phyloP scores from a whole-genome alignment of 257 asterid species.

The Rehmannia glutinosa region DNA sequence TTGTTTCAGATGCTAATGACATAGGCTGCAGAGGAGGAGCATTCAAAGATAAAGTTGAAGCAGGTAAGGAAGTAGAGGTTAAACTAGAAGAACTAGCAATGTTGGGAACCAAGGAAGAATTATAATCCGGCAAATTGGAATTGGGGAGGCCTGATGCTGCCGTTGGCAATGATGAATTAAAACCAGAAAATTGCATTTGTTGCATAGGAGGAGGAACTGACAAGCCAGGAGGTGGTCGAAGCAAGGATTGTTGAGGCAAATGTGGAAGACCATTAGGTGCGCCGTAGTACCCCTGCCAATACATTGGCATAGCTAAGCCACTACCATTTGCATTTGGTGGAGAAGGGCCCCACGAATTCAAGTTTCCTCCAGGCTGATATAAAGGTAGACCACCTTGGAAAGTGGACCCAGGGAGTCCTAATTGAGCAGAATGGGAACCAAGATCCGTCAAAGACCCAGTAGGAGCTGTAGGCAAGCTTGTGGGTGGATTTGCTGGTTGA shows the following conservation, averaged over 20 bases:
- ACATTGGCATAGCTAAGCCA: constrained; percentile 87
- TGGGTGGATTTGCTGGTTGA: constrained; percentile 52
- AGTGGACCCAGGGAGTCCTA: constrained; percentile 58
- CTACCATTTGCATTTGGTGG: constrained; percentile 67
- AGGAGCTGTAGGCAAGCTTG: constrained; percentile 64
- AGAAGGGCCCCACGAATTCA: constrained; percentile 85
- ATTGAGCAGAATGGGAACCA: constrained; percentile 58
- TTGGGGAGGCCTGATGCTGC: constrained; percentile 42
- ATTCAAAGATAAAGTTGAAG: constrained; percentile 44
- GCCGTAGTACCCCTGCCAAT: constrained; percentile 94
- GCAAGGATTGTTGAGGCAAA: constrained; percentile 71
- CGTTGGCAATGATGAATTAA: constrained; percentile 53
- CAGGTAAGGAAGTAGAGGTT: constrained; percentile 44
- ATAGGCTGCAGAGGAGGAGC: constrained; percentile 48
- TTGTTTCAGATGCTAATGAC: constrained; percentile 43
- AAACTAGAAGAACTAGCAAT: constrained; percentile 35
- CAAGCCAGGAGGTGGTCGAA: constrained; percentile 80
- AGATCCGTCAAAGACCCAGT: constrained; percentile 48
- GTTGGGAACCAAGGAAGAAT: constrained; percentile 42
- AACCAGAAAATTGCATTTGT: constrained; percentile 70
- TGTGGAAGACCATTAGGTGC: constrained; percentile 78
- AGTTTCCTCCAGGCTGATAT: constrained; percentile 88
- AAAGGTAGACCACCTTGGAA: constrained; percentile 70
- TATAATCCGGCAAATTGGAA: constrained; percentile 53
- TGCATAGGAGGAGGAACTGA: constrained; percentile 74